Percentiles rank a stretch among this genome's conserved stretches.
Conservation (phyloP, 495 filamentous ascomycete species). For the Lindgomyces ingoldianus region DNA sequence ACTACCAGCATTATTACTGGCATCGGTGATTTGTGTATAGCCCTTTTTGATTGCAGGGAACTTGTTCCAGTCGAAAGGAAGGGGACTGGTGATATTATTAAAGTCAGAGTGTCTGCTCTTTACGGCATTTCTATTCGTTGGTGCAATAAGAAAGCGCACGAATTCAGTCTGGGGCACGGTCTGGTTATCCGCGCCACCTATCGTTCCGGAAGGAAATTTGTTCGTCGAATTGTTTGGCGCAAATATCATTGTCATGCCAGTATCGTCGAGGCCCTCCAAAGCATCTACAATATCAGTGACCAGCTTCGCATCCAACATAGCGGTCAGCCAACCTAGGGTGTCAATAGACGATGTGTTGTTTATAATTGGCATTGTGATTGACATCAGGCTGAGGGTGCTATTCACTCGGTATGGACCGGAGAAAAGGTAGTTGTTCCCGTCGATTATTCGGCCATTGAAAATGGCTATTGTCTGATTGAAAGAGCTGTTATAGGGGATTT, state of each 20-base stretch:
- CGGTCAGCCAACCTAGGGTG: conserved; percentile 74
- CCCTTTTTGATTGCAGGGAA: conserved; percentile 61
- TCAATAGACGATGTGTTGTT: conserved; percentile 58
- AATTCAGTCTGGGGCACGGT: conserved; percentile 24
- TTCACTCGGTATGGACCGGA: conserved; percentile 72
- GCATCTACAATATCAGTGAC: conserved; percentile 61
- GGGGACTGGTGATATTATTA: conserved; percentile 48
- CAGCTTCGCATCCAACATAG: conserved; percentile 63
- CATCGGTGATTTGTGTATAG: conserved; percentile 50
- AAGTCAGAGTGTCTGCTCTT: conserved; percentile 53
- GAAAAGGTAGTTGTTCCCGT: conserved; percentile 56
- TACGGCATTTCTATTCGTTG: conserved; percentile 26
- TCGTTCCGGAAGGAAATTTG: conserved; percentile 53
- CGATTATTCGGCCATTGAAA: conserved; percentile 55
- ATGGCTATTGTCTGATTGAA: conserved; percentile 45
- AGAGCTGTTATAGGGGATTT: conserved; percentile 44
- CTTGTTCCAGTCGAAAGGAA: conserved; percentile 56
- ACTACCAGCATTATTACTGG: conserved; percentile 63
- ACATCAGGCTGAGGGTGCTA: conserved; percentile 70
- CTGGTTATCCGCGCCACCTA: conserved; percentile 30
- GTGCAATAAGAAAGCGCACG: conserved; percentile 51
- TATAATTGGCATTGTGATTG: conserved; percentile 73
- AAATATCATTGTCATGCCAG: conserved; percentile 66
- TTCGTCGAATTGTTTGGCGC: conserved; percentile 66
- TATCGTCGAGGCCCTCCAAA: conserved; percentile 65